phyloP scores from a whole-genome alignment of 2,329 filamentous ascomycete genomes.

The Penicillium sp. region DNA sequence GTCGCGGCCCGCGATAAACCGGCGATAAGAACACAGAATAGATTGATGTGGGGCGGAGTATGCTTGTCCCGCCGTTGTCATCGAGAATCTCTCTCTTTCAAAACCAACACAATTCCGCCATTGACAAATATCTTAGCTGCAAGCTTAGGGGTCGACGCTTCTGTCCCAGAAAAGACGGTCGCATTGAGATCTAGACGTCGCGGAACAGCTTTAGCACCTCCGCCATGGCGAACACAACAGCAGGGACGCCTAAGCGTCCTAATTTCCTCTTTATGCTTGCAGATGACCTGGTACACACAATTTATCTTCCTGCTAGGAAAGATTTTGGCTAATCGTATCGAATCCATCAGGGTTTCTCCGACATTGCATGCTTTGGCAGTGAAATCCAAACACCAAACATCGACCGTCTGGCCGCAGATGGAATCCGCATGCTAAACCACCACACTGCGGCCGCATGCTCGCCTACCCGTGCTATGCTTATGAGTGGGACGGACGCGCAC shows the following conservation, averaged over 20 bases:
- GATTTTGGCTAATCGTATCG: no score
- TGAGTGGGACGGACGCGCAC: slow-evolving; percentile 29
- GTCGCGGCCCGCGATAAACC: background rate
- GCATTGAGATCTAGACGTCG: background rate
- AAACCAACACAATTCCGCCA: background rate
- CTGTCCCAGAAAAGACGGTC: no score
- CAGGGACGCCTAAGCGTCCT: slow-evolving; percentile 15
- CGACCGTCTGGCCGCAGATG: slow-evolving; percentile 44
- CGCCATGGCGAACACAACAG: background rate
- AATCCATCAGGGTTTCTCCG: slow-evolving; percentile 46
- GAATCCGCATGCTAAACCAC: slow-evolving; percentile 15
- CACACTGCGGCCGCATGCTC: slow-evolving; percentile 34
- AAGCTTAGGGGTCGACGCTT: background rate
- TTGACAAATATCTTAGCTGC: background rate
- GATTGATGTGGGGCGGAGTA: slow-evolving; percentile 3
- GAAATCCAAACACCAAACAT: slow-evolving; percentile 59
- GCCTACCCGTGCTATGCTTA: slow-evolving; percentile 33
- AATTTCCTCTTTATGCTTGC: slow-evolving; percentile 32
- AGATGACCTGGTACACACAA: slow-evolving; percentile 39
- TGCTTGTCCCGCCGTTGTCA: background rate
- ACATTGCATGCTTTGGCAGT: slow-evolving; percentile 55
- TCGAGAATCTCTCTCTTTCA: background rate
- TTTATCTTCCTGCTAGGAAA: no score
- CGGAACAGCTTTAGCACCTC: background rate
- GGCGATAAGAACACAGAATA: background rate